A percentile compares a stretch with the other conserved stretches of the same genome.
These are phyloP conservation scores for Xylaria sp. DNA, from an alignment of 2,329 filamentous ascomycete species.

Conservation along the genomic window DNA sequence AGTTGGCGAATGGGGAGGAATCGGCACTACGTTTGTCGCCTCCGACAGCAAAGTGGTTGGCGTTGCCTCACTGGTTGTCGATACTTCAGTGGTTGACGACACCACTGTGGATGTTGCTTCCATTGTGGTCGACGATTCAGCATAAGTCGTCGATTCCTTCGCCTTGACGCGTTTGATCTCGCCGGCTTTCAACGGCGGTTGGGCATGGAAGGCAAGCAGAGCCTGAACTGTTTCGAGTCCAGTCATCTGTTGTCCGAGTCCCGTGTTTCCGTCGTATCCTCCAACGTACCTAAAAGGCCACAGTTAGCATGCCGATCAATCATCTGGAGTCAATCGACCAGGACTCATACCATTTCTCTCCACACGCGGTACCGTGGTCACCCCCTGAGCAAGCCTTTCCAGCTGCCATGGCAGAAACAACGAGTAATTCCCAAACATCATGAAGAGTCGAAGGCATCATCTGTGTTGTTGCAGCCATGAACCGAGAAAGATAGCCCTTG, in stretches of 20 bases:
- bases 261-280: conserved; percentile 49
- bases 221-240: conserved; percentile 60
- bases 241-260: conserved; percentile 60
- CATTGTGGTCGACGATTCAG: neutral
- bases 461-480: conserved; percentile 54
- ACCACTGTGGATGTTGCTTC: neutral
- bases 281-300: conserved; percentile 36
- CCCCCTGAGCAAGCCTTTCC: conserved; percentile 53
- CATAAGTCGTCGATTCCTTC: neutral
- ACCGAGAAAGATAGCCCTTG: conserved; percentile 63
- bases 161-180: conserved; percentile 42
- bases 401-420: conserved; percentile 50
- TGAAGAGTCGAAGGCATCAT: conserved; percentile 50
- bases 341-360: conserved; percentile 51
- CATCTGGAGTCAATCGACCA: neutral
- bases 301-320: neutral
- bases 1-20: neutral
- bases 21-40: neutral
- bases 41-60: neutral
- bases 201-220: conserved; percentile 42
- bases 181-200: conserved; percentile 42
- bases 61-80: neutral
- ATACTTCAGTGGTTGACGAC: conserved; percentile 2
- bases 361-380: conserved; percentile 48
- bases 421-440: conserved; percentile 45